Percentiles rank a stretch among this genome's conserved stretches.
Evolutionary conservation across 78 protist species (phyloP).

Genomic region (Blattamonas nauphoetae): DNA sequence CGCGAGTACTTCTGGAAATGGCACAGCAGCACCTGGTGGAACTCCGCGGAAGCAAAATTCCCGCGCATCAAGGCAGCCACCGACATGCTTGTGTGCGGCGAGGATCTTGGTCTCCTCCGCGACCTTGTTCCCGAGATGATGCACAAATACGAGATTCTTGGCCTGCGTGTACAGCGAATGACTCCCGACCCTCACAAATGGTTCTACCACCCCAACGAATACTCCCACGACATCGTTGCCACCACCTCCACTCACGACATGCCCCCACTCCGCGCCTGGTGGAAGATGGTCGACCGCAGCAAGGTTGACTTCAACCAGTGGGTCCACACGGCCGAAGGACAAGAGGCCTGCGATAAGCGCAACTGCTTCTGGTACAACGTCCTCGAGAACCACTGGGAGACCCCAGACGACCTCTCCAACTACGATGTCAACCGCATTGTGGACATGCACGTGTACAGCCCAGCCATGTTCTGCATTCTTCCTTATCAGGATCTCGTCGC

Average conservation of each 20-base stretch:
- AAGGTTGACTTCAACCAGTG: background rate
- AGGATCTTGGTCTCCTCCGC: conserved; percentile 31
- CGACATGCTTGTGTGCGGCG: background rate
- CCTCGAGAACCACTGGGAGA: background rate
- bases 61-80: background rate
- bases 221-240: background rate
- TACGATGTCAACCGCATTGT: background rate
- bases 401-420: background rate
- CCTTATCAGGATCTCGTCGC: background rate
- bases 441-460: conserved; percentile 12
- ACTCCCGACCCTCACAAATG: conserved; percentile 5
- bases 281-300: background rate
- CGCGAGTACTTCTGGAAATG: conserved; percentile 7
- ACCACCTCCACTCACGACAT: conserved; percentile 38
- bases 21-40: background rate
- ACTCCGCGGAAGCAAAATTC: background rate
- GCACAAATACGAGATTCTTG: conserved; percentile 1
- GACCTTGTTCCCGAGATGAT: background rate
- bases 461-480: conserved; percentile 19
- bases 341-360: background rate
- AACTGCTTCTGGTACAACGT: conserved; percentile 5
- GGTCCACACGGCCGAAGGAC: background rate
- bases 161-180: conserved; percentile 33
- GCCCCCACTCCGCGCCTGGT: conserved; percentile 29
- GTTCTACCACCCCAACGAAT: background rate